Evolutionary conservation across 306 rosid genomes (phyloP), one percentile per base, ranked within the genome.

Genomic region (Lathyrus sativus): DNA sequence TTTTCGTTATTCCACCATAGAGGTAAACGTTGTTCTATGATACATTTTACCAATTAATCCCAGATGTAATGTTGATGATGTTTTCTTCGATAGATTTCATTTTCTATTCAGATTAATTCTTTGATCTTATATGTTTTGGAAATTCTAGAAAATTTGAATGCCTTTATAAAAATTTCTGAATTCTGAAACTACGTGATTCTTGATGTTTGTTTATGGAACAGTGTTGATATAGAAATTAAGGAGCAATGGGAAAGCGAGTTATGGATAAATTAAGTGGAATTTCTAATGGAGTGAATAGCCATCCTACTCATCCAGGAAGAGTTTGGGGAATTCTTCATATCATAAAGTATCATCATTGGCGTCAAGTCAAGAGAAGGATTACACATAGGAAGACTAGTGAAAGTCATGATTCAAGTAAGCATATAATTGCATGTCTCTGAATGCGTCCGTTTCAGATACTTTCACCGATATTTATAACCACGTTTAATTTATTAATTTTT

Each of bases 331-430:
- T 91, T 22, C 77, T 88, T 63, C 84, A 84, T 43, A 2, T 86
- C 17, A 81, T 88, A 5, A 91, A 80, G 73, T 83, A 91, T 42
- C 84, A 86, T 18, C 82, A 86, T 14, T 88, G 91, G 97, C 84
- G 76, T 56, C 80, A 83, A 51, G 81, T 80, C 53, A 86, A 81
- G 82, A 88, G 75, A 76, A 83, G 76, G 54, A 68, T 80, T 7
- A 57, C 75, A 48, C 79, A 78, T 17, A 81, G 11, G 54, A 86
- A 17, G 54, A 66, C 14, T 19, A 54, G 54, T 31, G 78, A 15
- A 67, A 75, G 55, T 56, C 54, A 4, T 44, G 55, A 46, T 53
- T 12, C 62, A 1, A 69, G 89, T 88, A 74, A 62, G 78, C 18
- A 68, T 14, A 28, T 17, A 24, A 48, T 33, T 1, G 5, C 1